A percentile compares a stretch with the other conserved stretches of the same genome.
These are phyloP conservation scores for Saccharomyces kudriavzevii DNA, from an alignment of 805 yeast genomes.

Conservation along the genomic window DNA sequence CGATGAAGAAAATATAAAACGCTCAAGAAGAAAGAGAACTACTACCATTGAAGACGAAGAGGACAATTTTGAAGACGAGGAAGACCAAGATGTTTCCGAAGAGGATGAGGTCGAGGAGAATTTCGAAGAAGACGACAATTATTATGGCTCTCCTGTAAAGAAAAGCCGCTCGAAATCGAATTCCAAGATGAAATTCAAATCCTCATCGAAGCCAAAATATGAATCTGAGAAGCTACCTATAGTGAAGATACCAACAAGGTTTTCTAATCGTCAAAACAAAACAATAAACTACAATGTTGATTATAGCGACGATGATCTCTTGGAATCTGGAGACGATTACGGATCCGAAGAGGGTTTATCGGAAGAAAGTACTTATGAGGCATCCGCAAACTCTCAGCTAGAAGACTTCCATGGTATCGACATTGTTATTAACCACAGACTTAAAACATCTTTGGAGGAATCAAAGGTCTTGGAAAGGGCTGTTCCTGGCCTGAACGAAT, in stretches of 20 bases:
- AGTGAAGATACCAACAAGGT: slow-evolving; percentile 49
- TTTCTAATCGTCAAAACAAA: slow-evolving; percentile 59
- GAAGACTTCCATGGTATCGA: slow-evolving; percentile 28
- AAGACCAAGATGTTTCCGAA: slow-evolving; percentile 28
- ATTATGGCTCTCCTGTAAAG: slow-evolving; percentile 11
- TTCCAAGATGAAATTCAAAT: slow-evolving; percentile 3
- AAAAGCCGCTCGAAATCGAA: slow-evolving; percentile 1
- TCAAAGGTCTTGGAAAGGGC: slow-evolving; percentile 17
- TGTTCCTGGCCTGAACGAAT: slow-evolving; percentile 39
- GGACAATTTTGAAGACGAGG: slow-evolving; percentile 23
- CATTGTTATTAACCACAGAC: slow-evolving; percentile 24
- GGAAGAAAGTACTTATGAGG: slow-evolving; percentile 9
- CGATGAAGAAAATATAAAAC: slow-evolving; percentile 25
- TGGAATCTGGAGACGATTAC: slow-evolving; percentile 28
- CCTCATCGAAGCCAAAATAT: slow-evolving; percentile 7
- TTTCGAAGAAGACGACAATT: slow-evolving; percentile 16
- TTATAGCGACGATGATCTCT: slow-evolving; percentile 41
- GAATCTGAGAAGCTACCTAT: not conserved
- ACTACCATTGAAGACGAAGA: slow-evolving; percentile 15
- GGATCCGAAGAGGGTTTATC: slow-evolving; percentile 6
- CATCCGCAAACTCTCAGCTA: slow-evolving; percentile 29
- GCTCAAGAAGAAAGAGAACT: slow-evolving; percentile 16
- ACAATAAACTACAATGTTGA: slow-evolving; percentile 74
- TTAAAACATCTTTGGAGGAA: slow-evolving; percentile 20
- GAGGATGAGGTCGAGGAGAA: slow-evolving; percentile 13